Evolutionary conservation across 208 protist genomes (phyloP).

Genomic region (Leptomonas pyrrhocoris): DNA sequence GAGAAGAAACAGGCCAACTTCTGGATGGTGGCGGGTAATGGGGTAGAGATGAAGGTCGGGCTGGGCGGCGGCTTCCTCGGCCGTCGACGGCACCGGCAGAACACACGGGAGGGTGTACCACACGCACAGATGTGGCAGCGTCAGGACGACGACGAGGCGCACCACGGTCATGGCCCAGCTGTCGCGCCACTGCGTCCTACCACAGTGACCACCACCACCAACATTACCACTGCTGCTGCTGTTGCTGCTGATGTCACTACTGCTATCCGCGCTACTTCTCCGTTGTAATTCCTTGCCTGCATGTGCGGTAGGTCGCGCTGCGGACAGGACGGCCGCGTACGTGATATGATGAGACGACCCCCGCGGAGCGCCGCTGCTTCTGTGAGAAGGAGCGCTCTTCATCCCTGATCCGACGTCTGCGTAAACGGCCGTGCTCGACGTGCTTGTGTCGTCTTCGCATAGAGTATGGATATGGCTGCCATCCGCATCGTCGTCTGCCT

Average conservation of each 20-base stretch:
- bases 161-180: neutral
- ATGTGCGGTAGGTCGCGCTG: neutral
- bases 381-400: no score
- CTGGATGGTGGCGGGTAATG: slow-evolving; percentile 2
- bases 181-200: neutral
- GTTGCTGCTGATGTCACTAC: neutral
- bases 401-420: no score
- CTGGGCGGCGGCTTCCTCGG: neutral
- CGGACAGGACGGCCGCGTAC: neutral
- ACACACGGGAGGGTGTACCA: neutral
- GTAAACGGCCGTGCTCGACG: neutral
- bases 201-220: neutral
- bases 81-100: neutral
- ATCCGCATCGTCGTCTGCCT: no score
- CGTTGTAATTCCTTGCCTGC: neutral
- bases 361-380: neutral
- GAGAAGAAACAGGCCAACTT: slow-evolving; percentile 1
- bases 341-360: neutral
- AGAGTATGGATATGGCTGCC: no score
- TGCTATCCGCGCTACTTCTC: neutral
- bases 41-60: neutral
- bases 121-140: slow-evolving; percentile 14
- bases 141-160: neutral
- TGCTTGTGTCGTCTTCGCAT: no score
- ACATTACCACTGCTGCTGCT: slow-evolving; percentile 9